phyloP scores from a whole-genome alignment of 169 alveolate genomes.

The Blepharisma undulans region DNA sequence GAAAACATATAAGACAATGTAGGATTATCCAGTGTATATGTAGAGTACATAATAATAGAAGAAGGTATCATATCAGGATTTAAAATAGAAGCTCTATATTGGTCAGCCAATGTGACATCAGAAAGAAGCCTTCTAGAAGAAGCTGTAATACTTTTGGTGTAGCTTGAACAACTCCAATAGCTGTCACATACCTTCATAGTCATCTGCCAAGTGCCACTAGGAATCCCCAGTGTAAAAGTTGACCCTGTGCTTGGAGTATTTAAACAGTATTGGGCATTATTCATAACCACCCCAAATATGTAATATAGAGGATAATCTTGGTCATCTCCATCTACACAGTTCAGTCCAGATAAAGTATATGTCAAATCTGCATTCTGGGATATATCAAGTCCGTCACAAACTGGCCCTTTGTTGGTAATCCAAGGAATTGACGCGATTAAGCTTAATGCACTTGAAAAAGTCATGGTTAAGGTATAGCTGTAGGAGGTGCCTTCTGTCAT shows the following conservation, averaged over 20 bases:
- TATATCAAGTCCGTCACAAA: not conserved
- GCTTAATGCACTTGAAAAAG: not conserved
- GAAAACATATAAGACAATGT: not conserved
- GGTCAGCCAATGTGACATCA: not conserved
- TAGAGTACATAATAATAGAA: not conserved
- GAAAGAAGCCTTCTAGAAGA: not conserved
- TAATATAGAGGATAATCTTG: conserved; percentile 16
- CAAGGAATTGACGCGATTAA: not conserved
- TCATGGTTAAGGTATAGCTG: not conserved
- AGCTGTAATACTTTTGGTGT: not conserved
- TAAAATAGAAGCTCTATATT: not conserved
- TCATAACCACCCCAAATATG: not conserved
- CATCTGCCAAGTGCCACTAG: not conserved
- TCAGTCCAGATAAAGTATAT: not conserved
- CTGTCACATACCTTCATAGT: conserved; percentile 8
- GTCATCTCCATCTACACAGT: conserved; percentile 11
- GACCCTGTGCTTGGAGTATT: not conserved
- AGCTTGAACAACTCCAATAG: not conserved
- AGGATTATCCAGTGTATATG: not conserved
- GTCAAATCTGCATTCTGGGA: not conserved
- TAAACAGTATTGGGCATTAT: not conserved
- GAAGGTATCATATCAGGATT: not conserved
- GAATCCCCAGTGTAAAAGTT: not conserved
- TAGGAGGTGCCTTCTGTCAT: not conserved
- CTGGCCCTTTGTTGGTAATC: not conserved